These are phyloP conservation scores for Sclerotinia subarctica DNA, from an alignment of 2,329 filamentous ascomycete genomes.

Conservation along the genomic window DNA sequence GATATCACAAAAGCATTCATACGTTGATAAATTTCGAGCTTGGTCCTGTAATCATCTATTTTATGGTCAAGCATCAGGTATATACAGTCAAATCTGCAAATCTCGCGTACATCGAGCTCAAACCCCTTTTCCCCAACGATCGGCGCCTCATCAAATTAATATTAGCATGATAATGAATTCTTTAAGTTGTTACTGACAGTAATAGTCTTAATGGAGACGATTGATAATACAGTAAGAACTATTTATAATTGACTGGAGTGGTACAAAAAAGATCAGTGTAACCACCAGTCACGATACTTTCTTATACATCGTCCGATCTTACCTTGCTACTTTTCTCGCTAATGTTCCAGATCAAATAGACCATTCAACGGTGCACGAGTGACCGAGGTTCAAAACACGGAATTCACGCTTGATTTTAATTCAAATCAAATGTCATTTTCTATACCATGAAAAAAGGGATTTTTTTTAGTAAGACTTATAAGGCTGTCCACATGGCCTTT, in stretches of 20 bases:
- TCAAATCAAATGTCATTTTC: not conserved
- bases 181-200: not conserved
- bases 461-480: too few species aligned
- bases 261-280: not conserved
- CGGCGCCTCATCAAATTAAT: not conserved
- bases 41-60: not conserved
- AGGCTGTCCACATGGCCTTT: not conserved
- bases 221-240: constrained; percentile 1
- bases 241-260: not conserved
- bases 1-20: not conserved
- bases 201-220: constrained; percentile 13
- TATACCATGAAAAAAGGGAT: too few species aligned
- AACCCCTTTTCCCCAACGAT: not conserved
- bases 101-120: constrained; percentile 1
- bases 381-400: not conserved
- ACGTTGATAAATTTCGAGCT: not conserved
- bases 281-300: not conserved
- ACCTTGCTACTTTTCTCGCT: not conserved
- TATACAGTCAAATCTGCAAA: not conserved
- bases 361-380: not conserved
- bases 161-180: not conserved
- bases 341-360: not conserved
- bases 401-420: not conserved
- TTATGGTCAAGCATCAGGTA: not conserved
- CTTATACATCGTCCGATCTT: not conserved